A percentile compares a stretch with the other conserved stretches of the same genome.
Conservation (phyloP, 2,329 filamentous ascomycete genomes). For the Hyphodiscus sp. region DNA sequence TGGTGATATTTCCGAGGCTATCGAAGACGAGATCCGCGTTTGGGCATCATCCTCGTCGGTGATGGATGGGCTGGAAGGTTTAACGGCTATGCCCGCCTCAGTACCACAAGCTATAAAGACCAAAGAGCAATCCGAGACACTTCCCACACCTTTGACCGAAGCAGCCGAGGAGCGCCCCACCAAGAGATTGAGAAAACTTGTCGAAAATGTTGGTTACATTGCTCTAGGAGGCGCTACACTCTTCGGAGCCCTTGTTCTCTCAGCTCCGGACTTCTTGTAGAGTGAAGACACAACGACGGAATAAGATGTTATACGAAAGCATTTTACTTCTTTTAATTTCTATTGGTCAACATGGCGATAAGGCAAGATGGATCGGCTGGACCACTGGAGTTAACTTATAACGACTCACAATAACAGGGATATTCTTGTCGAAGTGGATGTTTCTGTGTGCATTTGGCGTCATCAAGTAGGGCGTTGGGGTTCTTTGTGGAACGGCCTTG, state of each 20-base stretch:
- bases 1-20: slow-evolving; percentile 25
- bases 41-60: slow-evolving; percentile 15
- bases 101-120: background rate
- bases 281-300: background rate
- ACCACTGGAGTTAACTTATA: slow-evolving; percentile 3
- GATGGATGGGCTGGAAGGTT: slow-evolving; percentile 1
- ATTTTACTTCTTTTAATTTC: slow-evolving; percentile 2
- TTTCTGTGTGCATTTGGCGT: slow-evolving; percentile 18
- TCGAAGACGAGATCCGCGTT: slow-evolving; percentile 20
- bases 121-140: background rate
- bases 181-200: slow-evolving; percentile 23
- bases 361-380: slow-evolving; percentile 3
- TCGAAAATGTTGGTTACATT: slow-evolving; percentile 26
- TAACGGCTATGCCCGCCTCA: background rate
- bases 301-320: background rate
- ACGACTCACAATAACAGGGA: slow-evolving; percentile 2
- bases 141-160: background rate
- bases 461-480: slow-evolving; percentile 13
- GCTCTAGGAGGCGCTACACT: slow-evolving; percentile 32
- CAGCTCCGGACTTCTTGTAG: slow-evolving; percentile 31
- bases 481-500: slow-evolving; percentile 13
- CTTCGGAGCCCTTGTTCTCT: slow-evolving; percentile 33
- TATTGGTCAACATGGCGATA: slow-evolving; percentile 4
- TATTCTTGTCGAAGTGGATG: slow-evolving; percentile 1
- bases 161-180: slow-evolving; percentile 16